Evolutionary conservation across 768 basidiomycete genomes (phyloP).

Genomic region (Cyclocybe aegerita): DNA sequence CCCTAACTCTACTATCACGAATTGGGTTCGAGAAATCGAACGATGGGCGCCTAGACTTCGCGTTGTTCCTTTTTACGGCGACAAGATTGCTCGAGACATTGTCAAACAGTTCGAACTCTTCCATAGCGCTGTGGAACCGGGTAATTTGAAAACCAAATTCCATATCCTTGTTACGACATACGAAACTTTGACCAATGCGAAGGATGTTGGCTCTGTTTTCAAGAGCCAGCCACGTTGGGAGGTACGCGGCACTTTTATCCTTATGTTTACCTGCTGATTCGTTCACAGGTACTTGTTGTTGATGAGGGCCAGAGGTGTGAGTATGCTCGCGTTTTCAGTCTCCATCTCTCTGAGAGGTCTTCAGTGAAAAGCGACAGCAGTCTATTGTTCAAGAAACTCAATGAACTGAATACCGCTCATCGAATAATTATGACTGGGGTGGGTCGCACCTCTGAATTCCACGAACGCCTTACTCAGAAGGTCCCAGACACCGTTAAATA

Average conservation of each 20-base stretch:
- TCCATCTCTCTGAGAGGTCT: slow-evolving; percentile 1
- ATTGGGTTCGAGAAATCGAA: slow-evolving; percentile 94
- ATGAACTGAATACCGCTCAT: slow-evolving; percentile 75
- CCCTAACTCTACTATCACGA: slow-evolving; percentile 94
- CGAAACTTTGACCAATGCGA: slow-evolving; percentile 70
- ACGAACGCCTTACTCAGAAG: slow-evolving; percentile 4
- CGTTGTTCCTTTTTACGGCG: slow-evolving; percentile 90
- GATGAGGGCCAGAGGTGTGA: slow-evolving; percentile 92
- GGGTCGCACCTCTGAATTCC: slow-evolving; percentile 20
- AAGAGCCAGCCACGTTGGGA: slow-evolving; percentile 89
- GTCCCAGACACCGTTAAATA: slow-evolving; percentile 85
- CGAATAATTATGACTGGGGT: slow-evolving; percentile 90
- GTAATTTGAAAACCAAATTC: slow-evolving; percentile 59
- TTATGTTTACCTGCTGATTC: not conserved
- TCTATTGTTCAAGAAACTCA: slow-evolving; percentile 79
- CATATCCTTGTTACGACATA: slow-evolving; percentile 95
- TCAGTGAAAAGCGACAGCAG: slow-evolving; percentile 83
- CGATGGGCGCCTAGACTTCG: slow-evolving; percentile 72
- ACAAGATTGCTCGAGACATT: slow-evolving; percentile 74
- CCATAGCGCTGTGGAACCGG: slow-evolving; percentile 44
- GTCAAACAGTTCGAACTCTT: slow-evolving; percentile 81
- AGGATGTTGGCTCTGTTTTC: slow-evolving; percentile 76
- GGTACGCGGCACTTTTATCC: slow-evolving; percentile 24
- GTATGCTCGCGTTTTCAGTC: slow-evolving; percentile 23
- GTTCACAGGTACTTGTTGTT: slow-evolving; percentile 66